Percentiles rank a stretch among this genome's conserved stretches.
Conservation (phyloP, 2,329 filamentous ascomycete species). For the Tympanopsis confertula region DNA sequence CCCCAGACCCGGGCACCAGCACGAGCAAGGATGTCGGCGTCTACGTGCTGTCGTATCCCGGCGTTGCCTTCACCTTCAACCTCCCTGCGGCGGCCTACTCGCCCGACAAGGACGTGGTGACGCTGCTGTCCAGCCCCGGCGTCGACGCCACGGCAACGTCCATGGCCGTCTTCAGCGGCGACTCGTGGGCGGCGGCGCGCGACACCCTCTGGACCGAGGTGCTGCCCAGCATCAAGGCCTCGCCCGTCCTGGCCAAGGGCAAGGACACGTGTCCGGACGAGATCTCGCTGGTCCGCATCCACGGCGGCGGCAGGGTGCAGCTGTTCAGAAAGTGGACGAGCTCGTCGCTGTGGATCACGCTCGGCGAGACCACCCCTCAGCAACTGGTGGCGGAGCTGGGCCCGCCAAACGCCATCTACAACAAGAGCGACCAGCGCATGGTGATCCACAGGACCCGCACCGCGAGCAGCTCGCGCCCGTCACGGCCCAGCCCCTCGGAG, state of each 20-base stretch:
- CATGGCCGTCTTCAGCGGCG: constrained; percentile 83
- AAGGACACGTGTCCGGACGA: constrained; percentile 81
- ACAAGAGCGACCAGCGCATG: constrained; percentile 79
- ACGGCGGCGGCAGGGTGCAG: constrained; percentile 69
- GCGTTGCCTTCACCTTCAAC: constrained; percentile 84
- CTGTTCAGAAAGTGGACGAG: constrained; percentile 61
- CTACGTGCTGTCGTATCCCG: constrained; percentile 88
- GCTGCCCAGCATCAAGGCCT: constrained; percentile 63
- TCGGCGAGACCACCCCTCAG: constrained; percentile 84
- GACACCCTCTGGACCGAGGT: constrained; percentile 64
- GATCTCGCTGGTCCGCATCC: constrained; percentile 66
- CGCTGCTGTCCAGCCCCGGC: constrained; percentile 67
- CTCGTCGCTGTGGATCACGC: constrained; percentile 55
- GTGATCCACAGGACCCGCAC: constrained; percentile 65
- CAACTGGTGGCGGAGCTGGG: constrained; percentile 83
- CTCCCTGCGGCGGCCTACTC: constrained; percentile 66
- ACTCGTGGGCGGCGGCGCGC: constrained; percentile 80
- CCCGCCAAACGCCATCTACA: constrained; percentile 85
- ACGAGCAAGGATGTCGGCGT: constrained; percentile 48
- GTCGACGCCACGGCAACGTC: constrained; percentile 63
- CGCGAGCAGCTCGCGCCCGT: constrained; percentile 34
- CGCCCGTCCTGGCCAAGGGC: constrained; percentile 55
- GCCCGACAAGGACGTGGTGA: constrained; percentile 68
- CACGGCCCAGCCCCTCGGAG: constrained; percentile 16
- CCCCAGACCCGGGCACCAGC: constrained; percentile 33